phyloP scores from a whole-genome alignment of 208 protist genomes.

The Porcisia deanei region DNA sequence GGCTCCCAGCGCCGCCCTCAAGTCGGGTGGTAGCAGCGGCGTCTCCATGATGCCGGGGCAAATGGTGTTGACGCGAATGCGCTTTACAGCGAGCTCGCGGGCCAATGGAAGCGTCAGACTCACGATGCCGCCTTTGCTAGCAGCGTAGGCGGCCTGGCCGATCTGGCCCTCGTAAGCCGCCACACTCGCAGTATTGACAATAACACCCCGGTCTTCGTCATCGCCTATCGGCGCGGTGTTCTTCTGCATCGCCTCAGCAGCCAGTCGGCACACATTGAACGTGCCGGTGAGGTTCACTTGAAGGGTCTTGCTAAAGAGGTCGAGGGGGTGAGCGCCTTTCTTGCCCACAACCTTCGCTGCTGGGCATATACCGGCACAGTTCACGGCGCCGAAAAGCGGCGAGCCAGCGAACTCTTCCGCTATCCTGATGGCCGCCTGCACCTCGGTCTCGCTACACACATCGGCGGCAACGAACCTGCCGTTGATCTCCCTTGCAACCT shows the following conservation, averaged over 20 bases:
- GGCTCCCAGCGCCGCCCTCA: conserved; percentile 33
- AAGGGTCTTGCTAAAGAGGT: conserved; percentile 57
- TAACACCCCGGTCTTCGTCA: conserved; percentile 69
- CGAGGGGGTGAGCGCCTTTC: conserved; percentile 45
- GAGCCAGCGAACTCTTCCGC: conserved; percentile 45
- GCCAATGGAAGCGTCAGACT: conserved; percentile 77
- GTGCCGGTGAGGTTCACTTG: conserved; percentile 79
- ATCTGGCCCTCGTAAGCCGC: conserved; percentile 90
- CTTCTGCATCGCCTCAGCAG: conserved; percentile 48
- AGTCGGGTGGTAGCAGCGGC: conserved; percentile 54
- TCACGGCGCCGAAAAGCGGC: conserved; percentile 67
- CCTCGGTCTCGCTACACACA: conserved; percentile 51
- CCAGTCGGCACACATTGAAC: conserved; percentile 76
- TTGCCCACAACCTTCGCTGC: conserved; percentile 37
- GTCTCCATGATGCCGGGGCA: conserved; percentile 81
- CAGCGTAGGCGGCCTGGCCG: conserved; percentile 82
- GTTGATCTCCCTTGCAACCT: conserved; percentile 34
- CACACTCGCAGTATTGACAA: conserved; percentile 80
- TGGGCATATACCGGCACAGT: conserved; percentile 69
- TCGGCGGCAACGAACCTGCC: conserved; percentile 38
- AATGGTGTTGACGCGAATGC: conserved; percentile 79
- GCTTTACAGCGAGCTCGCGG: conserved; percentile 50
- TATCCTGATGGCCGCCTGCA: conserved; percentile 47
- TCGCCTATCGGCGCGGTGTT: conserved; percentile 22
- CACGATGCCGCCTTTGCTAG: conserved; percentile 79